Evolutionary conservation across 2,329 filamentous ascomycete genomes (phyloP), one percentile per base, ranked within the genome.

Genomic region (Parastagonospora avenae): DNA sequence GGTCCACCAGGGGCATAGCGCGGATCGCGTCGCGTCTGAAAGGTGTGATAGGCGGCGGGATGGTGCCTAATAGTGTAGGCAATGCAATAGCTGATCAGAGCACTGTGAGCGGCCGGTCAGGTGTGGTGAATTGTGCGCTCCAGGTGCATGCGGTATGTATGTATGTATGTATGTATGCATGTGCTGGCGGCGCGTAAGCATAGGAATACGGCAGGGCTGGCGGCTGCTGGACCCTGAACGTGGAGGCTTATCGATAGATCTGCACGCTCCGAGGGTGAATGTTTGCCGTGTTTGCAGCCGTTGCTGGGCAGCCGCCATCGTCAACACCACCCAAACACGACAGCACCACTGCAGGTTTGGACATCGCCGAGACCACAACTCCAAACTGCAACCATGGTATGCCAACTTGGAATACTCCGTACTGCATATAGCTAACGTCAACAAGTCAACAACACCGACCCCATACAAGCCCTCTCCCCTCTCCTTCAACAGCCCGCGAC

Each of bases 401-500:
- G 41, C 31, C 12, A 38, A 27, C 31, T 15, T 2, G 15, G 46
- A 54, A 50, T 43, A 52, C 42, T 46, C 44, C 14, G 29, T 40
- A 46, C 40, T 42, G 40, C 15, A 16, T 15, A n/a, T 24, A 9
- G 30, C 57, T 53, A 48, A 59, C 35, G 4, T 4, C 4, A 42
- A 46, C 28, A 58, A 72, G 69, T 68, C 68, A 15, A 67, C 65
- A 16, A 71, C 70, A 9, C 70, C 67, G 11, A 67, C 69, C 11
- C 67, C 66, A 45, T 71, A 73, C 62, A 77, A 74, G 59, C 75
- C 75, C 36, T 76, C 73, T 11, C 72, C 72, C 15, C 73, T 78
- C 54, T 76, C 75, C 62, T 77, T 77, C 68, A 74, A 73, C 60
- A 75, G 72, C 62, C 68, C 72, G 12, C 74, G 76, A 55, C 70